phyloP scores from a whole-genome alignment of 2,329 filamentous ascomycete genomes.

The Setomelanomma holmii region DNA sequence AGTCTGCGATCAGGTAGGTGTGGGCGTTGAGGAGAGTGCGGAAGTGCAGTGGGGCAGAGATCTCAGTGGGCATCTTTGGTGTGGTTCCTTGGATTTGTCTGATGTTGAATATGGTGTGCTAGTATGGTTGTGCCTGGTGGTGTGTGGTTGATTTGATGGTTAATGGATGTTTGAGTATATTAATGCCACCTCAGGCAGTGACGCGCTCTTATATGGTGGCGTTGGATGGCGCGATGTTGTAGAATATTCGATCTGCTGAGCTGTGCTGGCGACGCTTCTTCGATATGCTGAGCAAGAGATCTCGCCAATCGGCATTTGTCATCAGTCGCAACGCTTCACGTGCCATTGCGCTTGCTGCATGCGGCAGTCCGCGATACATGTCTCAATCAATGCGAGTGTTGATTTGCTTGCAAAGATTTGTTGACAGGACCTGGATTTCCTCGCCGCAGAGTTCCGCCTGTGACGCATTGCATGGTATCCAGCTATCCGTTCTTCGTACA shows the following conservation, averaged over 20 bases:
- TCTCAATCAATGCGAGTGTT: not conserved
- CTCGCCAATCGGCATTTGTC: slow-evolving; percentile 29
- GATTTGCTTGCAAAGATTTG: not conserved
- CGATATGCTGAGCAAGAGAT: slow-evolving; percentile 3
- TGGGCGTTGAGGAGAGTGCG: slow-evolving; percentile 43
- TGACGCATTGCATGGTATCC: not conserved
- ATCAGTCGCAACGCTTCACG: slow-evolving; percentile 15
- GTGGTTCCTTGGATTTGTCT: not conserved
- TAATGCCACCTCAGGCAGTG: not conserved
- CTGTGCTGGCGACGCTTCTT: slow-evolving; percentile 11
- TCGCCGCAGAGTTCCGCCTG: not conserved
- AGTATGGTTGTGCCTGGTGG: not conserved
- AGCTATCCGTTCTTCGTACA: not conserved
- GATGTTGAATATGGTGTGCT: not conserved
- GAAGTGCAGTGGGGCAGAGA: slow-evolving; percentile 42
- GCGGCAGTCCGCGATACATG: slow-evolving; percentile 7
- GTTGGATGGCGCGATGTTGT: slow-evolving; percentile 19
- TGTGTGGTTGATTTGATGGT: not conserved
- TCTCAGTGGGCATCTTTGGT: slow-evolving; percentile 38
- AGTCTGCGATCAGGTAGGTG: slow-evolving; percentile 57
- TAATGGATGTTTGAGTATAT: not conserved
- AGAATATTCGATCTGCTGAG: slow-evolving; percentile 25
- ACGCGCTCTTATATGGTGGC: not conserved
- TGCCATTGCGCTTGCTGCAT: slow-evolving; percentile 11
- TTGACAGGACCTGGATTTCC: not conserved